Conservation (phyloP, 2,329 filamentous ascomycete genomes). For the Zymoseptoria ardabiliae region DNA sequence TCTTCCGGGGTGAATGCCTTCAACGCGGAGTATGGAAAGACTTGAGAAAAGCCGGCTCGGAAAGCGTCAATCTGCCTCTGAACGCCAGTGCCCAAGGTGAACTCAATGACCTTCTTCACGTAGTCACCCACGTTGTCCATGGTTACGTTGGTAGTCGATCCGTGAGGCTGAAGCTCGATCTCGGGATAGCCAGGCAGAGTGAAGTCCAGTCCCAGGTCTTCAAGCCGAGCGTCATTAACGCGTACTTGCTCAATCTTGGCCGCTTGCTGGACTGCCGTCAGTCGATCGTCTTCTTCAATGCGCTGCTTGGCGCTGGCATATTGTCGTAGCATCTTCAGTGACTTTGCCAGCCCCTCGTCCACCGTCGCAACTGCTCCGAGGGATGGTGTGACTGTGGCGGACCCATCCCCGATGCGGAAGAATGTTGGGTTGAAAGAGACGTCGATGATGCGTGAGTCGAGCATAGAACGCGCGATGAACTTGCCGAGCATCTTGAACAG, state of each 20-base stretch:
- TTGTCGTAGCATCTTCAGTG: conserved; percentile 77
- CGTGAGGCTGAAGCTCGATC: conserved; percentile 73
- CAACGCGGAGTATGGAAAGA: conserved; percentile 89
- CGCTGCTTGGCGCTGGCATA: conserved; percentile 77
- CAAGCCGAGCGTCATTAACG: conserved; percentile 69
- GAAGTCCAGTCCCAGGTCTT: conserved; percentile 88
- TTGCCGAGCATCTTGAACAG: conserved; percentile 92
- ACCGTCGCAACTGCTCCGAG: conserved; percentile 84
- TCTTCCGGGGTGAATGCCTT: conserved; percentile 93
- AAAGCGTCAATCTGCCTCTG: conserved; percentile 87
- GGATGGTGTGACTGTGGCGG: conserved; percentile 64
- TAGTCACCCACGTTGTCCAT: conserved; percentile 90
- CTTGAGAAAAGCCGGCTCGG: conserved; percentile 81
- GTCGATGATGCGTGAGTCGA: conserved; percentile 95
- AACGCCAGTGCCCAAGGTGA: conserved; percentile 84
- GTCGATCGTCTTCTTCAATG: conserved; percentile 63
- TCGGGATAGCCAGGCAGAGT: conserved; percentile 84
- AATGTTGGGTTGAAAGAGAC: conserved; percentile 96
- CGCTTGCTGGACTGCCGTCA: conserved; percentile 64
- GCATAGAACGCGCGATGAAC: conserved; percentile 95
- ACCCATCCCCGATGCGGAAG: conserved; percentile 80
- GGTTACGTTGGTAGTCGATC: conserved; percentile 66
- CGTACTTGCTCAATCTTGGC: conserved; percentile 60
- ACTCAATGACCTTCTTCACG: conserved; percentile 80
- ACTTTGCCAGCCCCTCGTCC: conserved; percentile 77